Base-by-base conservation (phyloP, 441 rosid species). In the Adansonia grandidieri region DNA sequence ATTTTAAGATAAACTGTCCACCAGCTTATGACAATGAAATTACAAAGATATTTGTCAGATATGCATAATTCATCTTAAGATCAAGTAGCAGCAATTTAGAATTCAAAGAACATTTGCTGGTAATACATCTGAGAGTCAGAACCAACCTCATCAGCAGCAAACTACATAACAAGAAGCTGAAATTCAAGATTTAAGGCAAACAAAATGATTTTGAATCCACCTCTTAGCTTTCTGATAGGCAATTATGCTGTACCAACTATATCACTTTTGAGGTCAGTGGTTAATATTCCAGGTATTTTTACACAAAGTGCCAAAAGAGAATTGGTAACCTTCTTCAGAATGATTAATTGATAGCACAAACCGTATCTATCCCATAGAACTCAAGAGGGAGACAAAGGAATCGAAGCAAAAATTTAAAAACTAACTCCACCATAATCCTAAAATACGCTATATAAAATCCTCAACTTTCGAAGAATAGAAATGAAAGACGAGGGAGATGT, bases 311-410 rank as follows among this genome's bases (percentile, higher is more conserved):
- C 20, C 10, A 65, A n/a, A 62, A 11, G 2, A 19, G 10, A 56
- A 56, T 7, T 6, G 9, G 9, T 56, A n/a, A 56, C 22, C 60
- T 56, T 56, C 22, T 56, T 56, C 22, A 56, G 60, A 56, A 19
- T 56, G 60, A 56, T 56, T 56, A 56, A 8, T 6, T 56, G 9
- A 20, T 56, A n/a, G 42, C 42, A 37, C 42, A 37, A 37, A 37
- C 42, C 42, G 42, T 5, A 37, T 37, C 42, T 37, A 37, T 37
- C 42, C 57, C 20, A 22, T 50, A 15, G 4, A 44, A 47, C 7
- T 24, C n/a, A 44, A 44, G 32, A 60, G 45, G n/a, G 48, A 53
- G 13, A 53, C 63, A 72, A 24, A 15, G 76, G 76, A 56, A 72
- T 5, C 15, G 14, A 53, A 14, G 58, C 60, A 14, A 32, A 72